These are phyloP conservation scores for Chaetomiaceae sp. DNA, from an alignment of 2,329 filamentous ascomycete genomes.

Conservation along the genomic window DNA sequence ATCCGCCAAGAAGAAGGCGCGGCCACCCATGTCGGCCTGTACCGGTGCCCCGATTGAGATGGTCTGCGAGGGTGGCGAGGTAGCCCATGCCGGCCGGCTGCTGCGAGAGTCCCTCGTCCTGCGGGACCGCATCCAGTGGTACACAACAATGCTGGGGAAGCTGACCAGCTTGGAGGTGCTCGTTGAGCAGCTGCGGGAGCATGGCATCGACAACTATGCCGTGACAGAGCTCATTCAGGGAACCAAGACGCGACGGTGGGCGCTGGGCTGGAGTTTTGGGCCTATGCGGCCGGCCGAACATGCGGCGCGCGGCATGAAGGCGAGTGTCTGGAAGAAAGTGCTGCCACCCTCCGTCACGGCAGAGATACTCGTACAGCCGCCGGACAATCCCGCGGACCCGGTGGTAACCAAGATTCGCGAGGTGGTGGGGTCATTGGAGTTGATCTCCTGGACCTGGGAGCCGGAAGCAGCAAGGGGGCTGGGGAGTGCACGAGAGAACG, in stretches of 20 bases:
- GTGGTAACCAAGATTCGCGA: constrained; percentile 34
- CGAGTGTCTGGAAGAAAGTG: constrained; percentile 35
- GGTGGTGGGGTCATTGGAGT: constrained; percentile 49
- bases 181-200: constrained; percentile 51
- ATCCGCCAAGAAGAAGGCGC: constrained; percentile 59
- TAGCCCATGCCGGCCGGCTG: constrained; percentile 85
- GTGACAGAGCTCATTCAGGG: constrained; percentile 75
- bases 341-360: constrained; percentile 39
- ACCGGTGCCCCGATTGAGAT: constrained; percentile 80
- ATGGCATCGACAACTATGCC: constrained; percentile 68
- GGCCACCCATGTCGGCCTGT: constrained; percentile 62
- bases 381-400: constrained; percentile 34
- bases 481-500: constrained; percentile 61
- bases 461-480: constrained; percentile 46
- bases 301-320: constrained; percentile 40
- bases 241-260: constrained; percentile 76
- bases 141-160: constrained; percentile 86
- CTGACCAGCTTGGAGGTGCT: constrained; percentile 59
- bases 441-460: constrained; percentile 61
- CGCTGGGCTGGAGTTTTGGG: constrained; percentile 78
- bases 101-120: constrained; percentile 26
- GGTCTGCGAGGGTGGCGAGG: constrained; percentile 68
- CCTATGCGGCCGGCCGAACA: constrained; percentile 53
- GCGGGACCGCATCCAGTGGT: constrained; percentile 67
- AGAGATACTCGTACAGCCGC: constrained; percentile 41